Base-by-base conservation (phyloP, 1,139 yeast genomes). In the Saccharomyces hybrid region DNA sequence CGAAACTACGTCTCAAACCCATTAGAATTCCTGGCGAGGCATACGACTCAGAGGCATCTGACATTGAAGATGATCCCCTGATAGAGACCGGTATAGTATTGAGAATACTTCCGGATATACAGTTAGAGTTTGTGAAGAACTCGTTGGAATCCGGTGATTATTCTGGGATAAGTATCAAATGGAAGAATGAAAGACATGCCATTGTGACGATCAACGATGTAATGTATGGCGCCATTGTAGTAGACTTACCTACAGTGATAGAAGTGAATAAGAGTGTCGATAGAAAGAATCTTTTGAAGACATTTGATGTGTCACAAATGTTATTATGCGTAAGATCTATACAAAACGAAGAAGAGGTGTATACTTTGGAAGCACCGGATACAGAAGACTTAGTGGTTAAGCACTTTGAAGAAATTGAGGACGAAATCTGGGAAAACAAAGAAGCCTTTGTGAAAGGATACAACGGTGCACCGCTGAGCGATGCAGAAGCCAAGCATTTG, bases 11-110 rank as follows among this genome's bases (percentile, higher is more conserved):
- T 58, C 83, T 91, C 54, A 89, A 88, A 64, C 95, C 96, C 0
- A 85, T 88, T 0, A 74, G 96, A 61, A 78, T 86, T 8, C 95
- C 96, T 0, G 97, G 97, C 1, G 97, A 91, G 63, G 98, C 98
- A 0, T 93, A 93, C 70, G 99, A 93, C 67, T 87, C 97, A 1
- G 99, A 93, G 65, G 98, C 96, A 8, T 96, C 97, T 1, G 98
- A 93, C 63, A 75, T 89, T 48, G 99, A 93, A 68, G 97, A 90
- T 57, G 98, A 93, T 66, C 99, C 99, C 0, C 74, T 89, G 61
- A 75, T 90, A 27, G 98, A 93, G 66, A 95, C 88, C 61, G 97
- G 95, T 0, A 78, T 93, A 2, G 76, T 90, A 1, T 70, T 93
- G 50, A 76, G 99, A 52, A 85, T 93, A 74, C 67, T 88, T 8